These are phyloP conservation scores for Gardenia jasminoides DNA, from an alignment of 257 asterid species.

Conservation along the genomic window DNA sequence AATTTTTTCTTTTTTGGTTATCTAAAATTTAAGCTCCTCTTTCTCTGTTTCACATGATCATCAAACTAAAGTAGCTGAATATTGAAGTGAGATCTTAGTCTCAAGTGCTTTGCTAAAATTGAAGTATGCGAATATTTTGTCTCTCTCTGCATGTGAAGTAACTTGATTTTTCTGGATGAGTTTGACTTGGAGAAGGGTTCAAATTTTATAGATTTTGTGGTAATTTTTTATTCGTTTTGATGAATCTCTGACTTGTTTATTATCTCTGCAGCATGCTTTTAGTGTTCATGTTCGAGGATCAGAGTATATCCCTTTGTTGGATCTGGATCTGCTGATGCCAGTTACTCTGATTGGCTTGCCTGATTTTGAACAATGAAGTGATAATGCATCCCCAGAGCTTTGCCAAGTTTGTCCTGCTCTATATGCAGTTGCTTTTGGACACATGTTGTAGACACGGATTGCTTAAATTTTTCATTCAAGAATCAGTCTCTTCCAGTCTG, in stretches of 20 bases:
- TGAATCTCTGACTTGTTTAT: neutral
- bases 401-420: slow-evolving; percentile 1
- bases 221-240: neutral
- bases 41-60: no score
- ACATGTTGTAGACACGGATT: neutral
- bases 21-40: no score
- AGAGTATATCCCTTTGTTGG: slow-evolving; percentile 79
- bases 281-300: slow-evolving; percentile 94
- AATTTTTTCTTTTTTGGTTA: no score
- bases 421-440: neutral
- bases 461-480: neutral
- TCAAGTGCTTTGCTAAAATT: no score
- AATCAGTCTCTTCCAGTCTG: neutral
- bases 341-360: slow-evolving; percentile 47
- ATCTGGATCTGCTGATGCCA: slow-evolving; percentile 66
- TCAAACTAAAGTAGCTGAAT: no score
- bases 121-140: no score
- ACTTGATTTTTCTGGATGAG: no score
- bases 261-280: slow-evolving; percentile 82
- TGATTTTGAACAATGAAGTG: slow-evolving; percentile 41
- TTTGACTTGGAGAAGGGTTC: no score
- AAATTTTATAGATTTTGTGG: neutral
- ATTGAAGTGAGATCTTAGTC: no score
- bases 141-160: no score
- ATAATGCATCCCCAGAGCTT: neutral